Percentiles rank a stretch among this genome's conserved stretches.
phyloP scores from a whole-genome alignment of 192 early-diverging fungal species.

The Coemansia asiatica region DNA sequence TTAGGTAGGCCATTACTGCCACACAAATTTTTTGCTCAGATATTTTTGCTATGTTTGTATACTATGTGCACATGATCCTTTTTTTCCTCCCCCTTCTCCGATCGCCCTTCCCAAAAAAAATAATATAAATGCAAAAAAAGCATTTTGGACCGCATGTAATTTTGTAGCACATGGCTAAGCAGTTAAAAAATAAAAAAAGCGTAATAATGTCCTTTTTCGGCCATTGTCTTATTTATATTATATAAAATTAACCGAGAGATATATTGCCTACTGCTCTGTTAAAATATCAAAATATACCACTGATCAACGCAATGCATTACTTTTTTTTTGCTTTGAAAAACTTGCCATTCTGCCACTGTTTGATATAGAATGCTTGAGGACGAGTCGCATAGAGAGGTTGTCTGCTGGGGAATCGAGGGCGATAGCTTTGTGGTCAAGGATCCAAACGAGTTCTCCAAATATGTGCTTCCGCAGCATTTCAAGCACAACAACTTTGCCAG shows the following conservation, averaged over 20 bases:
- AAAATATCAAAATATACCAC: neutral
- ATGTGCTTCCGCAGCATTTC: slow-evolving; percentile 80
- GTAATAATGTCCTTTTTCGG: no score
- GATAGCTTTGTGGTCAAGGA: slow-evolving; percentile 88
- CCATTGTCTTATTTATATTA: no score
- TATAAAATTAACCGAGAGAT: no score
- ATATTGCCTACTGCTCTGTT: slow-evolving; percentile 5
- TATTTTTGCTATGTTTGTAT: no score
- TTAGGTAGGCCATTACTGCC: slow-evolving; percentile 32
- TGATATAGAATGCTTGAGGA: slow-evolving; percentile 53
- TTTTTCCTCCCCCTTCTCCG: slow-evolving; percentile 3
- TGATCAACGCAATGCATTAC: slow-evolving; percentile 4
- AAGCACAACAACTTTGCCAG: slow-evolving; percentile 92
- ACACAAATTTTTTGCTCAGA: no score
- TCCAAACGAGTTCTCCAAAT: slow-evolving; percentile 76
- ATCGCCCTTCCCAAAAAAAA: no score
- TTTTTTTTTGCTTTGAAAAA: neutral
- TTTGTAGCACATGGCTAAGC: slow-evolving; percentile 8
- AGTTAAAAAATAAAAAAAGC: no score
- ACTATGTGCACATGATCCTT: neutral
- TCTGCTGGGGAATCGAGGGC: slow-evolving; percentile 77
- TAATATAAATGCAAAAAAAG: slow-evolving; percentile 4
- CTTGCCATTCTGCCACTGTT: neutral
- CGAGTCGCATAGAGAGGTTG: slow-evolving; percentile 51
- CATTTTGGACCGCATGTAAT: slow-evolving; percentile 11